Evolutionary conservation across 257 asterid species (phyloP).

Genomic region (Leptodermis oblonga): DNA sequence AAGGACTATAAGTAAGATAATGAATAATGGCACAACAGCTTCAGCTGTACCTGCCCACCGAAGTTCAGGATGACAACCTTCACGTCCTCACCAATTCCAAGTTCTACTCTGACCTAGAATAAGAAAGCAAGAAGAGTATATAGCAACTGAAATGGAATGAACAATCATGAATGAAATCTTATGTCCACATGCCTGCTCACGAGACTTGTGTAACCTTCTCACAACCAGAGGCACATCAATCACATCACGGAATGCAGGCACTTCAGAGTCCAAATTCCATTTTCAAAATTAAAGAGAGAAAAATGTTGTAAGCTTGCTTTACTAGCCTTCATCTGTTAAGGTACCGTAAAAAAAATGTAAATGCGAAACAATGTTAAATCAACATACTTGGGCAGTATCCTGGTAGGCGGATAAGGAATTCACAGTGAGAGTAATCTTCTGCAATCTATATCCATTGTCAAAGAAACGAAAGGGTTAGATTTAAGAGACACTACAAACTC

Average conservation of each 20-base stretch:
- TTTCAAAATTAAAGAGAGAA: neutral
- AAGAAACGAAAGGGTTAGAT: conserved; percentile 9
- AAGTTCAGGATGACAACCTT: conserved; percentile 90
- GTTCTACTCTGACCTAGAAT: conserved; percentile 77
- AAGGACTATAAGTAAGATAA: neutral
- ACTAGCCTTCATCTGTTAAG: conserved; percentile 4
- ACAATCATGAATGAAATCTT: neutral
- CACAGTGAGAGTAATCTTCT: conserved; percentile 97
- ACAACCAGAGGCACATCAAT: conserved; percentile 95
- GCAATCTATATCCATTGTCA: conserved; percentile 70
- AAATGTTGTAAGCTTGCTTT: conserved; percentile 5
- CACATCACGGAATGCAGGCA: conserved; percentile 99
- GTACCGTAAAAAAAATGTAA: conserved; percentile 1
- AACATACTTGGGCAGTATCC: conserved; percentile 97
- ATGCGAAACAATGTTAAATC: neutral
- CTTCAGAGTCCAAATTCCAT: conserved; percentile 30
- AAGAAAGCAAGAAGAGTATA: neutral
- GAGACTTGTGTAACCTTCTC: conserved; percentile 81
- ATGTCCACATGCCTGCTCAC: conserved; percentile 54
- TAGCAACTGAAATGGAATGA: neutral
- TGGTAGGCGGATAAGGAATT: conserved; percentile 93
- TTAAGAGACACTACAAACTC: neutral
- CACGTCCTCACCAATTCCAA: conserved; percentile 71
- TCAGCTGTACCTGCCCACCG: conserved; percentile 85
- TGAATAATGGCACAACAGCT: neutral